Evolutionary conservation across 2,329 filamentous ascomycete species (phyloP), one percentile per base, ranked within the genome.

Genomic region (Botryotinia convoluta): DNA sequence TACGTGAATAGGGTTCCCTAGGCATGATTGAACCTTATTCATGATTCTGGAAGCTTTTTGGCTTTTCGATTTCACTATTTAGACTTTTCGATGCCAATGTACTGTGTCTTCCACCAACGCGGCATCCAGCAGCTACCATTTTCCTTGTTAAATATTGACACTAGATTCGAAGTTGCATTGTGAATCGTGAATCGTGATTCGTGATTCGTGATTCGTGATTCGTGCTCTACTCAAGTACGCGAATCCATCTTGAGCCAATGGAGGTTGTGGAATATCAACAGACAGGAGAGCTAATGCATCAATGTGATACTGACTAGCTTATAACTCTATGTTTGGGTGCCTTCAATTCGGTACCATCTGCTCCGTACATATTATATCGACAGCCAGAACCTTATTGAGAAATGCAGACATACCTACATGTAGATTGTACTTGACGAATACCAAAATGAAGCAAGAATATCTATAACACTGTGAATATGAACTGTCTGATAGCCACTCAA

Each of bases 31-130:
- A 67, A 68, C 45, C 48, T 68, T 68, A 29, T 39, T 68, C 64
- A 42, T 42, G 45, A 42, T 68, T 68, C 64, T 68, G 64, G 64
- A 68, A 68, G 64, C 45, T 54, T 68, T 54, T 29, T 54, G 44
- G 32, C 64, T 12, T 51, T 67, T 67, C 45, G 45, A 67, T 67
- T 39, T 48, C 32, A 45, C 12, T 45, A 48, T 65, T 35, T n/a
- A 61, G 42, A n/a, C 62, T 32, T 35, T 65, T 26, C 29, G n/a
- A 42, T 64, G n/a, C 32, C 45, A 35, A 29, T 20, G 5, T 37
- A 20, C 63, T 67, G 18, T 51, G 61, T 67, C 29, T 51, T 16
- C 44, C 61, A 29, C n/a, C 29, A 44, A 26, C 32, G 22, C 44
- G 44, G 63, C 44, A 35, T 44, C 29, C 44, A 67, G 45, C 63